Evolutionary conservation across 768 basidiomycete species (phyloP).

Genomic region (Ramaria sp.): DNA sequence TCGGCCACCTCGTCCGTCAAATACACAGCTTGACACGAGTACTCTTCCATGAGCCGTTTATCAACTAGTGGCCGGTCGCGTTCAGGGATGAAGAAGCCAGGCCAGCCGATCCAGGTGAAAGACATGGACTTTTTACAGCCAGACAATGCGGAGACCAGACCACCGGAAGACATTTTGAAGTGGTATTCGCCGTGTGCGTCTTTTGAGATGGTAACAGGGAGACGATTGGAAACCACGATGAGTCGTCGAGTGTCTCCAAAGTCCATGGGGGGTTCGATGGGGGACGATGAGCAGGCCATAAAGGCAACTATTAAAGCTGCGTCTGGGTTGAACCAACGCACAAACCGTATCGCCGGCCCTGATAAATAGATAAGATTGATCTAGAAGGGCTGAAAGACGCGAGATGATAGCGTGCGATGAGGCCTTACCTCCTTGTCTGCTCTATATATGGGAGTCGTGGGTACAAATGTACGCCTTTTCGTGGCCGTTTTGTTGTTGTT

Average conservation of each 20-base stretch:
- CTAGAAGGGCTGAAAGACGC: not conserved
- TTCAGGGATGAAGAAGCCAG: constrained; percentile 85
- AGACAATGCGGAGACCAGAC: constrained; percentile 91
- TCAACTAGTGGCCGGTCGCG: constrained; percentile 90
- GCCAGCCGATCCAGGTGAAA: constrained; percentile 98
- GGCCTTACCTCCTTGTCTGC: not conserved
- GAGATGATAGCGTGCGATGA: not conserved
- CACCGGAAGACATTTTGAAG: constrained; percentile 99
- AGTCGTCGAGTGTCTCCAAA: constrained; percentile 52
- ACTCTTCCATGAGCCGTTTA: constrained; percentile 87
- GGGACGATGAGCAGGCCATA: not conserved
- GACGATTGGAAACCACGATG: constrained; percentile 92
- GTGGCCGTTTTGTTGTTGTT: no score
- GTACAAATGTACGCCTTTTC: no score
- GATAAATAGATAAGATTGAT: not conserved
- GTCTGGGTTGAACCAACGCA: not conserved
- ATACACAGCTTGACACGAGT: constrained; percentile 95
- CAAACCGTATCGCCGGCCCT: not conserved
- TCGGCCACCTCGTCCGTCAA: constrained; percentile 98
- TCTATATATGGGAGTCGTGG: not conserved
- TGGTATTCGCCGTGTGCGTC: constrained; percentile 89
- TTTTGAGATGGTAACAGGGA: constrained; percentile 92
- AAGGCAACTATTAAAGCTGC: not conserved
- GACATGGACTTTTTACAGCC: constrained; percentile 97
- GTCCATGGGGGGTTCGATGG: constrained; percentile 25